A percentile compares a stretch with the other conserved stretches of the same genome.
phyloP scores from a whole-genome alignment of 495 filamentous ascomycete genomes.

The Neurospora sp. region DNA sequence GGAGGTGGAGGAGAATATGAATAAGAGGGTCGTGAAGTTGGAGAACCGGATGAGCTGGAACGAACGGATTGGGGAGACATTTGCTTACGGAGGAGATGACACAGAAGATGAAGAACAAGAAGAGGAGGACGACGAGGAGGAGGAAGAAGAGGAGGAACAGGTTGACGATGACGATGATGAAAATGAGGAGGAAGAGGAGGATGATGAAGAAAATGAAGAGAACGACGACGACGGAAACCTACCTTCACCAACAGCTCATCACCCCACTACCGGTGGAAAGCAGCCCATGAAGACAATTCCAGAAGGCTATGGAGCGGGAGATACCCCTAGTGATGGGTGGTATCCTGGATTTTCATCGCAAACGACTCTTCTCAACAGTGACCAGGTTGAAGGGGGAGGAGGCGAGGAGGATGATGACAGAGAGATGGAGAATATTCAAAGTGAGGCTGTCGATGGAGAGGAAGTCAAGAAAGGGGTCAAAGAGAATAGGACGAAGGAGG shows the following conservation, averaged over 20 bases:
- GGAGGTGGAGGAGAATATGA: not conserved
- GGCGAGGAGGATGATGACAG: not conserved
- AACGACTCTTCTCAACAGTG: not conserved
- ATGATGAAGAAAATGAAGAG: not conserved
- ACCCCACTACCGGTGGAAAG: not conserved
- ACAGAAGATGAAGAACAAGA: no score
- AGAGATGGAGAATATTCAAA: no score
- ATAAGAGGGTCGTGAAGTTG: not conserved
- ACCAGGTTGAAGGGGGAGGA: not conserved
- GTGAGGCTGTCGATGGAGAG: no score
- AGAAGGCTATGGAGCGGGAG: not conserved
- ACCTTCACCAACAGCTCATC: not conserved
- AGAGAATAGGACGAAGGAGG: no score
- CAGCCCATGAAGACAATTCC: not conserved
- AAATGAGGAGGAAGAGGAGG: not conserved
- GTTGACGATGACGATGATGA: not conserved
- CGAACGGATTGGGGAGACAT: no score
- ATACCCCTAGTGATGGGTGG: not conserved
- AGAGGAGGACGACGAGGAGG: not conserved
- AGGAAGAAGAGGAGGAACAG: not conserved
- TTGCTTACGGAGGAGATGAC: not conserved
- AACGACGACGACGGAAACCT: not conserved
- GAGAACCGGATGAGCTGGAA: not conserved
- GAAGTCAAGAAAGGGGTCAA: no score
- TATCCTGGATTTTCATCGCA: not conserved